Evolutionary conservation across 768 basidiomycete genomes (phyloP).

Genomic region (Hericium rajendrae): DNA sequence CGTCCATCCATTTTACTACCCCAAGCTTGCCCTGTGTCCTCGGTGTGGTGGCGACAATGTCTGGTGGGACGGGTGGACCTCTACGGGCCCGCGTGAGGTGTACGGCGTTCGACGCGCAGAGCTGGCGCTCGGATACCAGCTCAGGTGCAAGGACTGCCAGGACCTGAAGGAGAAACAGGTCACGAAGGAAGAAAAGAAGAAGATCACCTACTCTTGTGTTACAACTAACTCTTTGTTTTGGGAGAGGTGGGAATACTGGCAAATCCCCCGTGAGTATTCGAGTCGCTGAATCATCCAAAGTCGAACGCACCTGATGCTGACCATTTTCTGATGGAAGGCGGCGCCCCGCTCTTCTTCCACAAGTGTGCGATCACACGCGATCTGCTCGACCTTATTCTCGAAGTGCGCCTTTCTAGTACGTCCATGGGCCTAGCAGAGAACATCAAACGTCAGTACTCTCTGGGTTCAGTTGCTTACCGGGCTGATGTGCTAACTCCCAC

Average conservation of each 20-base stretch:
- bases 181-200: neutral
- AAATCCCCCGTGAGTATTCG: neutral
- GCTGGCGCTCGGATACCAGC: slow-evolving; percentile 11
- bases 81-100: slow-evolving; percentile 14
- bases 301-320: neutral
- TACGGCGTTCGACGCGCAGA: slow-evolving; percentile 13
- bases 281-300: neutral
- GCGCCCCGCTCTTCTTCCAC: slow-evolving; percentile 15
- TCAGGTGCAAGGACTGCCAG: slow-evolving; percentile 10
- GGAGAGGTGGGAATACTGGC: neutral
- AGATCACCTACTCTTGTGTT: neutral
- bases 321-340: slow-evolving; percentile 1
- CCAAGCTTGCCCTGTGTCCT: slow-evolving; percentile 6
- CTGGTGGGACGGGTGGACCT: slow-evolving; percentile 12
- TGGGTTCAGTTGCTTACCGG: slow-evolving; percentile 2
- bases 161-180: neutral
- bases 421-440: slow-evolving; percentile 14
- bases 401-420: slow-evolving; percentile 14
- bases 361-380: slow-evolving; percentile 15
- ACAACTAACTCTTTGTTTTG: neutral
- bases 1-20: slow-evolving; percentile 18
- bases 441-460: neutral
- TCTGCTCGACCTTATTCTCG: slow-evolving; percentile 17
- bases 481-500: slow-evolving; percentile 10
- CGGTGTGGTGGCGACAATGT: slow-evolving; percentile 2